Evolutionary conservation across 2,329 filamentous ascomycete species (phyloP).

Genomic region (Penicillium sp.): DNA sequence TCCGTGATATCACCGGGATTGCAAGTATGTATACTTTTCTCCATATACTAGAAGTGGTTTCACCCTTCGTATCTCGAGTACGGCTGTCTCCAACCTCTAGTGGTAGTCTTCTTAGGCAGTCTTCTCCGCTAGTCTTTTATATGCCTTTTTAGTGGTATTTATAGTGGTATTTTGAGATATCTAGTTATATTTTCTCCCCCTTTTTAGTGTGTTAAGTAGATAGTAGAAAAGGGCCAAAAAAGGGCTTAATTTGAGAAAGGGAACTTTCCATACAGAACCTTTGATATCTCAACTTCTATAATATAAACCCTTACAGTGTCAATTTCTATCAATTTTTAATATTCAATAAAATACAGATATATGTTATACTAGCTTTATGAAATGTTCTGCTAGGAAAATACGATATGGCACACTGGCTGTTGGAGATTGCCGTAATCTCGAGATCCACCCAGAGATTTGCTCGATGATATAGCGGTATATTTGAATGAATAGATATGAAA

Average conservation of each 20-base stretch:
- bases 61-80: neutral
- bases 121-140: too few relatives aligned
- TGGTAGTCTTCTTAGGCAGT: too few relatives aligned
- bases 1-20: neutral
- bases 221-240: too few relatives aligned
- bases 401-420: neutral
- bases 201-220: too few relatives aligned
- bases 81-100: too few relatives aligned
- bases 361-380: neutral
- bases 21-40: neutral
- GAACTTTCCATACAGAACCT: too few relatives aligned
- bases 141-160: too few relatives aligned
- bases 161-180: too few relatives aligned
- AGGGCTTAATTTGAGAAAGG: too few relatives aligned
- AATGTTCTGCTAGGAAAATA: neutral
- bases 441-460: neutral
- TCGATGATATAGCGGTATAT: slow-evolving; percentile 2
- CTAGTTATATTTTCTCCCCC: too few relatives aligned
- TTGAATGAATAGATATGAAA: neutral
- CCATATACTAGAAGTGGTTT: neutral
- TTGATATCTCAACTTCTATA: too few relatives aligned
- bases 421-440: neutral
- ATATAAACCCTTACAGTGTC: neutral
- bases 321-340: neutral
- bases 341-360: neutral